Conservation (phyloP, 176 grass and related monocot species). For the Triticum turgidum region DNA sequence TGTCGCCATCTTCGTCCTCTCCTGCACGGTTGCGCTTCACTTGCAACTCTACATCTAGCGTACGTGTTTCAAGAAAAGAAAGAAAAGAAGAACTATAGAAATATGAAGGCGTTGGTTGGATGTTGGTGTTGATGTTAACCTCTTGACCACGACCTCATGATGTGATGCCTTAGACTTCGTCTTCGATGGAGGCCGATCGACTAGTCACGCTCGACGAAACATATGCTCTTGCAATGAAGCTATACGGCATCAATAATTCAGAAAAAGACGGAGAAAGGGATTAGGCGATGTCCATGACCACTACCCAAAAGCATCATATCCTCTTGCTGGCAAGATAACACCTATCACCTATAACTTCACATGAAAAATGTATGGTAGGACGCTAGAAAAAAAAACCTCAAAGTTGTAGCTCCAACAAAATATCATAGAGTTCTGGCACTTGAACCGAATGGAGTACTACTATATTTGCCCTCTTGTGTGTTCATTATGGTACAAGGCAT, state of each 20-base stretch:
- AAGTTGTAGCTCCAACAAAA: too few relatives aligned
- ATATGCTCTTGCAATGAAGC: background rate
- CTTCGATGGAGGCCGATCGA: background rate
- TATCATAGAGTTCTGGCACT: background rate
- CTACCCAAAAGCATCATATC: background rate
- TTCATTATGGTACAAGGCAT: background rate
- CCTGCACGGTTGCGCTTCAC: background rate
- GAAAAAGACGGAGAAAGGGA: background rate
- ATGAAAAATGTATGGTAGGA: too few relatives aligned
- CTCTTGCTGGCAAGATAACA: background rate
- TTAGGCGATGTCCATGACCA: too few relatives aligned
- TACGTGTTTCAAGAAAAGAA: background rate
- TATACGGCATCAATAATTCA: background rate
- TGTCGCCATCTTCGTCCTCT: background rate
- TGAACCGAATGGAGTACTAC: background rate
- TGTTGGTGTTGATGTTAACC: background rate
- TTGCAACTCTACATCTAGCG: background rate
- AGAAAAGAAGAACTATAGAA: background rate
- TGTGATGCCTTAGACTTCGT: background rate
- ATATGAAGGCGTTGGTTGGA: background rate
- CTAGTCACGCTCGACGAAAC: background rate
- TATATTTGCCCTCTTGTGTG: background rate
- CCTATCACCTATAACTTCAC: too few relatives aligned
- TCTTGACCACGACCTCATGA: background rate
- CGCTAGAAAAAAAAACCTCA: too few relatives aligned